phyloP scores from a whole-genome alignment of 1,284 basidiomycete species.

The Anthracocystis setariae region DNA sequence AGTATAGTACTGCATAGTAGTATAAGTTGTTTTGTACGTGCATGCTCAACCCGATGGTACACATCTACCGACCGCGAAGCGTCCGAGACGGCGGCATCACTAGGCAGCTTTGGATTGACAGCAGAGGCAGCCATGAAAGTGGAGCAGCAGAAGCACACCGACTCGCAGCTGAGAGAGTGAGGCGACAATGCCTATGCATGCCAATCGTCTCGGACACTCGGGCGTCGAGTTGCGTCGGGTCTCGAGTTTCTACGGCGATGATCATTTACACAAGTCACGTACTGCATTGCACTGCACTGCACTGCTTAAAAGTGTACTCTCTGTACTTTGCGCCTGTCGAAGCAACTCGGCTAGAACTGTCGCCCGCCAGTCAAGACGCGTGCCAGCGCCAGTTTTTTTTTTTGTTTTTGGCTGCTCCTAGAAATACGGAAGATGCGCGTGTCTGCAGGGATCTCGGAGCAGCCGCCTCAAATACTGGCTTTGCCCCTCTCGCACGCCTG shows the following conservation, averaged over 20 bases:
- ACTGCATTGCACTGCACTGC: too few relatives aligned
- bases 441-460: slow-evolving; percentile 37
- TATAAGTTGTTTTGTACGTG: neutral
- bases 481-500: too few relatives aligned
- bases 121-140: neutral
- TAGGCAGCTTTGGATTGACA: neutral
- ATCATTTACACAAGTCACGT: neutral
- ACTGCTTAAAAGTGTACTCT: too few relatives aligned
- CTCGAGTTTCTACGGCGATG: neutral
- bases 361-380: slow-evolving; percentile 5
- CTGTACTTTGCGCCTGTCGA: too few relatives aligned
- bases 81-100: slow-evolving; percentile 9
- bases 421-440: slow-evolving; percentile 33
- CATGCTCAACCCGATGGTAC: slow-evolving; percentile 6
- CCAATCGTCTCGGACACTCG: slow-evolving; percentile 45
- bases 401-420: neutral
- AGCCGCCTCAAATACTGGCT: too few relatives aligned
- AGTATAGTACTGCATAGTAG: too few relatives aligned
- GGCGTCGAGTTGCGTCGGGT: slow-evolving; percentile 43
- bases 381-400: slow-evolving; percentile 2
- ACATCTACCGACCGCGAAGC: neutral
- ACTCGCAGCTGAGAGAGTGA: too few relatives aligned
- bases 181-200: slow-evolving; percentile 23
- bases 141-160: neutral
- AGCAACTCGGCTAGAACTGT: too few relatives aligned